Base-by-base conservation (phyloP, 1,284 basidiomycete species). In the Mycosarcoma maydis region DNA sequence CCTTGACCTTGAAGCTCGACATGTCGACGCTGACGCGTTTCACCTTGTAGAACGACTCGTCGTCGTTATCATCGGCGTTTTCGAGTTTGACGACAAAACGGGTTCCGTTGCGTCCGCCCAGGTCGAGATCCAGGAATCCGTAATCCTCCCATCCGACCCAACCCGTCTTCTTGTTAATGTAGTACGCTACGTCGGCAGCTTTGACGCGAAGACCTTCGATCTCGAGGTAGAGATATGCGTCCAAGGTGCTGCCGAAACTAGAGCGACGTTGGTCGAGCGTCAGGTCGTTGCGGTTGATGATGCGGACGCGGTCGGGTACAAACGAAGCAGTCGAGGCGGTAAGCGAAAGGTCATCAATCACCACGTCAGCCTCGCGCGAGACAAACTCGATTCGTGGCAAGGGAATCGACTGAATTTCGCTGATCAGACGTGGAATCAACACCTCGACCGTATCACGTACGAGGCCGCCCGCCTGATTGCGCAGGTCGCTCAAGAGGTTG, bases 21-120 rank as follows among this genome's bases (percentile, higher is more conserved):
- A 84, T 81, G 64, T 80, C 79, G 57, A 85, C 84, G 33, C 83
- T 76, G 56, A 85, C 84, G 49, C 82, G 78, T 73, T 83, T 83
- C 68, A 85, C 83, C 60, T 80, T 82, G 78, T 85, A 85, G 83
- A 83, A 85, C 14, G 83, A 81, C 79, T 85, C 84, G 44, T 76
- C 70, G 65, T 85, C 84, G 6, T 81, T 77, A 48, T 83, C 83
- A 34, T 79, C 74, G 30, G 84, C 83, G 55, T 83, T 84, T 74
- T 84, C 83, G 46, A 85, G 77, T 29, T 83, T 83, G 57, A 84
- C 83, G 34, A 84, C 83, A 61, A 85, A 83, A 16, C 75, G 75
- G 54, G 83, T 80, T 32, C 83, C 82, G 59, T 84, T 69, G 19
- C 80, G 44, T 13, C 72, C 79, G 19, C 84, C 84, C 42, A 85